These are phyloP conservation scores for Suhomyces kilbournensis DNA, from an alignment of 805 yeast genomes.

Conservation along the genomic window DNA sequence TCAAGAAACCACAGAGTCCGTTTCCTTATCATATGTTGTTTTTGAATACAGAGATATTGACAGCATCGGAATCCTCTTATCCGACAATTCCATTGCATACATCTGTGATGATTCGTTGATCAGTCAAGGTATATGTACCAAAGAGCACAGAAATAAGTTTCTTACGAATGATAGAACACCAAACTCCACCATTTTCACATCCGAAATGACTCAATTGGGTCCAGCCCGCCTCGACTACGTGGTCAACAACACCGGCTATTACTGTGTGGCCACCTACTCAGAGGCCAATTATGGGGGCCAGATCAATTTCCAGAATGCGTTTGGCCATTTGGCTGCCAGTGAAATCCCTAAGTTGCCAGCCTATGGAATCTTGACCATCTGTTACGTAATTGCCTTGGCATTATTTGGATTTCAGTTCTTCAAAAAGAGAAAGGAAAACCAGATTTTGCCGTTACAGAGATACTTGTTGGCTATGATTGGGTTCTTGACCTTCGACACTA, in stretches of 20 bases:
- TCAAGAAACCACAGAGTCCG: constrained; percentile 31
- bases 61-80: constrained; percentile 54
- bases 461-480: constrained; percentile 83
- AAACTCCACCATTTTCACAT: constrained; percentile 55
- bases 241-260: constrained; percentile 79
- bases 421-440: constrained; percentile 70
- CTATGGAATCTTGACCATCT: constrained; percentile 80
- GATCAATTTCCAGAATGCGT: constrained; percentile 88
- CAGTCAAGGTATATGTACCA: constrained; percentile 50
- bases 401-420: constrained; percentile 81
- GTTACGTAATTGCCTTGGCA: constrained; percentile 78
- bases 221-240: constrained; percentile 59
- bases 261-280: constrained; percentile 74
- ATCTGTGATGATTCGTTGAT: constrained; percentile 75
- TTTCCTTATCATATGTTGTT: constrained; percentile 61
- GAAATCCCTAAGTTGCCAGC: constrained; percentile 89
- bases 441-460: constrained; percentile 84
- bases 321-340: constrained; percentile 83
- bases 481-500: constrained; percentile 78
- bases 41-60: constrained; percentile 82
- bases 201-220: constrained; percentile 55
- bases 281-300: constrained; percentile 53
- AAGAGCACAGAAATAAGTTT: constrained; percentile 57
- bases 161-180: constrained; percentile 48
- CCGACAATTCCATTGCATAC: constrained; percentile 49